phyloP scores from a whole-genome alignment of 495 filamentous ascomycete species.

The Aspergillus cristatus region DNA sequence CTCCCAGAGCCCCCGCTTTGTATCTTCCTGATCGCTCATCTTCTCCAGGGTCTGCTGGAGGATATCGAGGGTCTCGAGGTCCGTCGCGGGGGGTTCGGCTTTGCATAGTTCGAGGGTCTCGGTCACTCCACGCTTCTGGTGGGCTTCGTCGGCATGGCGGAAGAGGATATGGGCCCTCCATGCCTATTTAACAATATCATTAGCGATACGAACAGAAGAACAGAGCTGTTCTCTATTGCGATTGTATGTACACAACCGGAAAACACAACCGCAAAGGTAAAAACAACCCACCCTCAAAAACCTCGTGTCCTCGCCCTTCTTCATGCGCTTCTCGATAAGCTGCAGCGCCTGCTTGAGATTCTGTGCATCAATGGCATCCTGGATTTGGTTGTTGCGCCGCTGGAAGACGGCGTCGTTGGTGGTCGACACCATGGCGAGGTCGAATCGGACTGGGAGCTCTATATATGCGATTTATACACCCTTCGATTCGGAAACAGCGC shows the following conservation, averaged over 20 bases:
- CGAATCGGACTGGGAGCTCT: conserved; percentile 2
- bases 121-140: conserved; percentile 32
- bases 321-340: conserved; percentile 50
- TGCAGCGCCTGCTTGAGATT: conserved; percentile 51
- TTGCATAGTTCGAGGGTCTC: conserved; percentile 40
- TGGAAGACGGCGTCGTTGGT: conserved; percentile 37
- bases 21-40: conserved; percentile 22
- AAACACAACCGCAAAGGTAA: too few relatives aligned
- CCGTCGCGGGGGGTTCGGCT: conserved; percentile 38
- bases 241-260: too few relatives aligned
- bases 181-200: conserved; percentile 21
- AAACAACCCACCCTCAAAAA: conserved; percentile 33
- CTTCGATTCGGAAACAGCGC: background rate
- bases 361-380: conserved; percentile 48
- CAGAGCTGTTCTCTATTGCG: background rate
- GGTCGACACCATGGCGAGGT: conserved; percentile 15
- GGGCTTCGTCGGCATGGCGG: conserved; percentile 33
- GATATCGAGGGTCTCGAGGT: conserved; percentile 42
- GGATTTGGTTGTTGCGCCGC: conserved; percentile 48
- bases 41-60: conserved; percentile 28
- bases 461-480: too few relatives aligned
- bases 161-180: conserved; percentile 45
- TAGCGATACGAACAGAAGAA: background rate
- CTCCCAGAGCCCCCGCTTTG: conserved; percentile 42
- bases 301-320: conserved; percentile 47